A percentile compares a stretch with the other conserved stretches of the same genome.
Evolutionary conservation across 352 stramenopile genomes (phyloP).

Genomic region (Phytopythium mirpurense): DNA sequence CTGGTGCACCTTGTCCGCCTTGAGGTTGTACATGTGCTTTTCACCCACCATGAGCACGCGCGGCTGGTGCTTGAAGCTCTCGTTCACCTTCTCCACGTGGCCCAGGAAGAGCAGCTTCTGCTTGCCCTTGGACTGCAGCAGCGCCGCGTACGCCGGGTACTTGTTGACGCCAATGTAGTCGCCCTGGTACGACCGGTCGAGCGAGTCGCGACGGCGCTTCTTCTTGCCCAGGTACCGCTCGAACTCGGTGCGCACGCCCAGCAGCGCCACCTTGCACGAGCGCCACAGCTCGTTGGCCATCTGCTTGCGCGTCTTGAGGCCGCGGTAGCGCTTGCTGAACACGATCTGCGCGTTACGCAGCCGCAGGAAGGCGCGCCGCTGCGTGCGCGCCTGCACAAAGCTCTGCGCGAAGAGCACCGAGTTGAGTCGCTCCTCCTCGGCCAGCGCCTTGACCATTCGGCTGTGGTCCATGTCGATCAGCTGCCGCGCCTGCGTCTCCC

Average conservation of each 20-base stretch:
- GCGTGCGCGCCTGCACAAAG: constrained; percentile 45
- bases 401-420: constrained; percentile 71
- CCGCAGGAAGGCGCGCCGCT: constrained; percentile 49
- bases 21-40: constrained; percentile 78
- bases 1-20: constrained; percentile 80
- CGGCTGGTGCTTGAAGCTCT: constrained; percentile 75
- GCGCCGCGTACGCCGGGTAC: constrained; percentile 53
- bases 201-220: constrained; percentile 74
- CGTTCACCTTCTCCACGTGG: constrained; percentile 78
- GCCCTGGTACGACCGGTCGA: constrained; percentile 66
- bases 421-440: constrained; percentile 58
- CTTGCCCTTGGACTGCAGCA: constrained; percentile 51
- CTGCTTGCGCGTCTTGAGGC: constrained; percentile 68
- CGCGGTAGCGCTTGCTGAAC: constrained; percentile 75
- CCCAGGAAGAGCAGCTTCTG: constrained; percentile 70
- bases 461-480: constrained; percentile 47
- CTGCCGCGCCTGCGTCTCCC: constrained; percentile 47
- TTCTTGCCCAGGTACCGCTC: constrained; percentile 83
- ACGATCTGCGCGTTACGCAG: constrained; percentile 61
- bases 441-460: constrained; percentile 37
- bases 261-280: constrained; percentile 64
- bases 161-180: constrained; percentile 80
- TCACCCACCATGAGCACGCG: constrained; percentile 74
- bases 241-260: constrained; percentile 80
- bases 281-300: constrained; percentile 59